These are phyloP conservation scores for Endocalyx cinctus DNA, from an alignment of 2,329 filamentous ascomycete species.

Conservation along the genomic window DNA sequence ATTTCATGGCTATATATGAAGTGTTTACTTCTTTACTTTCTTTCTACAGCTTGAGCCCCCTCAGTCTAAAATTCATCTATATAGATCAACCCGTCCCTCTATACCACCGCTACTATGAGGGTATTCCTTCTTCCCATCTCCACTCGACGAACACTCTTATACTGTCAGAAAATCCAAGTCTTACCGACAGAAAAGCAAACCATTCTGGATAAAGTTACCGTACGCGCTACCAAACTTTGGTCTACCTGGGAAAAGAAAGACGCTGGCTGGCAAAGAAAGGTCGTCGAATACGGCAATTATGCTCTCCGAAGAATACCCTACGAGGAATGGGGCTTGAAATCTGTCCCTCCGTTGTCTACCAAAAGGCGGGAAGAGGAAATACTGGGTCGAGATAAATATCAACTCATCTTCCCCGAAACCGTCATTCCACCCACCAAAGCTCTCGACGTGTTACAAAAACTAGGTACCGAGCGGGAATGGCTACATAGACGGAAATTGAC, in stretches of 20 bases:
- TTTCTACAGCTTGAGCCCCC: too few species aligned
- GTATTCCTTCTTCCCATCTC: conserved; percentile 92
- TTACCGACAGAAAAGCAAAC: conserved; percentile 49
- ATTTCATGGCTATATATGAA: too few species aligned
- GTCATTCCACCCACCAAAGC: conserved; percentile 64
- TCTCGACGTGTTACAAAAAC: conserved; percentile 56
- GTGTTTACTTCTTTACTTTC: too few species aligned
- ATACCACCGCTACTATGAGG: too few species aligned
- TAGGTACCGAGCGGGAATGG: conserved; percentile 76
- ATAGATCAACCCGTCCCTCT: too few species aligned
- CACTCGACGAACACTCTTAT: conserved; percentile 83
- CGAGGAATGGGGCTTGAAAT: conserved; percentile 97
- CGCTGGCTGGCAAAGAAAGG: conserved; percentile 79
- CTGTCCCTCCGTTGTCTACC: conserved; percentile 75
- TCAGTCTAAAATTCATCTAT: too few species aligned
- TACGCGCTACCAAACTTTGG: conserved; percentile 74
- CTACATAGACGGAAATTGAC: conserved; percentile 73
- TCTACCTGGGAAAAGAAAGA: conserved; percentile 81
- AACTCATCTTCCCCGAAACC: conserved; percentile 71
- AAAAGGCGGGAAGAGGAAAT: conserved; percentile 61
- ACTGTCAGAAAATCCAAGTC: conserved; percentile 72
- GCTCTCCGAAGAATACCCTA: conserved; percentile 84
- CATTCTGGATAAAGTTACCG: conserved; percentile 63
- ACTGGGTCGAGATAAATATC: conserved; percentile 58
- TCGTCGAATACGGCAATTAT: conserved; percentile 82